Base-by-base conservation (phyloP, 768 basidiomycete genomes). In the Astraeus odoratus region DNA sequence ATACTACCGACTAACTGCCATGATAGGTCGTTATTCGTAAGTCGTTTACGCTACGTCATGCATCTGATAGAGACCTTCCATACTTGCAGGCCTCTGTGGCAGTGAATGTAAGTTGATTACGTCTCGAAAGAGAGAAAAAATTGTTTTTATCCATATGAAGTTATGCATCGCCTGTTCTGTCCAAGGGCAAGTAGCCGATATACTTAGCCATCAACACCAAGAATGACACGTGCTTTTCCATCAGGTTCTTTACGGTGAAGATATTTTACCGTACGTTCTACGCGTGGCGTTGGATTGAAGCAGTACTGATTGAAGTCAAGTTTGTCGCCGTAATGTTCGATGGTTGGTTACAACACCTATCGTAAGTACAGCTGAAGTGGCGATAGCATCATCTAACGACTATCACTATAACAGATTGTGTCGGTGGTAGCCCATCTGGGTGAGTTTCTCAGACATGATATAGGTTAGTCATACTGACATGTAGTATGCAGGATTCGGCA, bases 21-120 rank as follows among this genome's bases (percentile, higher is more conserved):
- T 39, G 37, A n/a, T 39, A 39, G 37, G 37, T 39, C 37, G 23
- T 39, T 39, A 24, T 39, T 39, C 22, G 37, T 39, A 39, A 39
- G 37, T 8, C n/a, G 16, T 39, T 16, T 12, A n/a, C n/a, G 12
- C 13, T 31, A 10, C 10, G n/a, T 12, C 10, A 31, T 10, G 30
- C 5, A 12, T 31, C 30, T 31, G 30, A 31, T n/a, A 31, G 4
- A 31, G 30, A 13, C 10, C n/a, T n/a, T n/a, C 16, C 37, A 24
- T 39, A 6, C 6, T 12, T 15, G 18, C 16, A 39, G 37, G 37
- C 22, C n/a, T 39, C 37, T 7, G 37, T 39, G 23, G 37, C 37
- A 22, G 37, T 39, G 22, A 39, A 39, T 24, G 37, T 39, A 24
- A 23, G 37, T 19, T 15, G 2, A 24, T 8, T 24, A 19, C 37